Conservation (phyloP, 345 rosid species). For the Arabis alpina region DNA sequence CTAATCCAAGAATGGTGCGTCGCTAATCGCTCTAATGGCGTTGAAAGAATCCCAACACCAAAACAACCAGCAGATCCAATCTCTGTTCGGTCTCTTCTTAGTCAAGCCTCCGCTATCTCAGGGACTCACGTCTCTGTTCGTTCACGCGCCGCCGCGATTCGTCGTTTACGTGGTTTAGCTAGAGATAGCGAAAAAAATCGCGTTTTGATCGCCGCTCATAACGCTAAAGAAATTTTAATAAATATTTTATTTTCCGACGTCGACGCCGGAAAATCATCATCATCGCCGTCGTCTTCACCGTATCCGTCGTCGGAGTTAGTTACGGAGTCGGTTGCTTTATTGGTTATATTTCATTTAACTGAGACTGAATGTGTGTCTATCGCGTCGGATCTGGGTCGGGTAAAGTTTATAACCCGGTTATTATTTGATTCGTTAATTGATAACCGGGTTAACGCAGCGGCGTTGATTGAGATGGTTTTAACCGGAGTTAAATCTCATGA, state of each 20-base stretch:
- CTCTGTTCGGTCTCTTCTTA: conserved; percentile 60
- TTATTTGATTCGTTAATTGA: conserved; percentile 66
- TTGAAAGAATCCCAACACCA: conserved; percentile 90
- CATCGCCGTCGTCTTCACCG: neutral
- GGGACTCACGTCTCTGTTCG: conserved; percentile 41
- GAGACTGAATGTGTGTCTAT: conserved; percentile 67
- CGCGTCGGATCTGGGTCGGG: conserved; percentile 56
- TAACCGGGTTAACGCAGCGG: conserved; percentile 77
- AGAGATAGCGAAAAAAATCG: conserved; percentile 91
- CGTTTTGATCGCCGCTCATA: conserved; percentile 60
- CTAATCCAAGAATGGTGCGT: conserved; percentile 99
- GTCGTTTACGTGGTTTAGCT: conserved; percentile 79
- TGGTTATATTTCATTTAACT: conserved; percentile 66
- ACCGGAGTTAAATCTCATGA: conserved; percentile 72
- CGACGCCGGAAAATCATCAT: conserved; percentile 12
- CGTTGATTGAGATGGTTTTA: conserved; percentile 74
- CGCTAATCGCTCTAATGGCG: conserved; percentile 75
- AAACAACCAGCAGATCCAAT: conserved; percentile 94
- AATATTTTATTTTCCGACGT: conserved; percentile 52
- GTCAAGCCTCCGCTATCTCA: conserved; percentile 61
- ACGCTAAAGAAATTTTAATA: conserved; percentile 54
- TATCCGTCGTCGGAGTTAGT: conserved; percentile 50
- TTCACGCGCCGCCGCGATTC: conserved; percentile 75
- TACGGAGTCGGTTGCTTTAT: conserved; percentile 66
- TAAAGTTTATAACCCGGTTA: conserved; percentile 52